Percentiles rank a stretch among this genome's conserved stretches.
Evolutionary conservation across 345 rosid genomes (phyloP).

Genomic region (Eucalyptus pumila): DNA sequence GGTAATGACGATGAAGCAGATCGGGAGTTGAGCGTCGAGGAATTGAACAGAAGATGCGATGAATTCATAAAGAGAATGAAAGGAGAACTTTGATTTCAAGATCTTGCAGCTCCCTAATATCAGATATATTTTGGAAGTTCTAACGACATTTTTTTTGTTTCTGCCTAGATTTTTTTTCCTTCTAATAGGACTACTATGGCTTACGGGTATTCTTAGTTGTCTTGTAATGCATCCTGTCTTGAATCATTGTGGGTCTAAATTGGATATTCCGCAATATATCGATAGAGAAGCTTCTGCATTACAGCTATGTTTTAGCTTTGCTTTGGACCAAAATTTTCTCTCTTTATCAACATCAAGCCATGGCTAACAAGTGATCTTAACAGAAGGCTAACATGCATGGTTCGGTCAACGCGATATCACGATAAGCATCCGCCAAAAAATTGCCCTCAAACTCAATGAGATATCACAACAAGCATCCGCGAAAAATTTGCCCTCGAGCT

Average conservation of each 20-base stretch:
- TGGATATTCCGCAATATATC: background rate
- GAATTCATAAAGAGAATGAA: slow-evolving; percentile 59
- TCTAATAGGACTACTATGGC: background rate
- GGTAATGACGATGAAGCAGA: slow-evolving; percentile 1
- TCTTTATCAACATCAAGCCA: background rate
- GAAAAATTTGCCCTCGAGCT: background rate
- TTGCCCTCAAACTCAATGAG: background rate
- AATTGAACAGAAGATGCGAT: slow-evolving; percentile 58
- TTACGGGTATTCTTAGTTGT: background rate
- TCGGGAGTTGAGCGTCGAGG: slow-evolving; percentile 30
- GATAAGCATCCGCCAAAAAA: background rate
- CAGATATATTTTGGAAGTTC: background rate
- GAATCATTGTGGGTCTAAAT: background rate
- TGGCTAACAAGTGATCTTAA: background rate
- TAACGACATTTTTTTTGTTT: background rate
- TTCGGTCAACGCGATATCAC: background rate
- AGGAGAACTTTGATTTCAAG: background rate
- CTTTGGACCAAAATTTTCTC: background rate
- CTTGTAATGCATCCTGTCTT: background rate
- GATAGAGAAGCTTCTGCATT: background rate
- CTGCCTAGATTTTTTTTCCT: background rate
- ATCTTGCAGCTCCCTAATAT: background rate
- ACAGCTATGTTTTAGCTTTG: background rate
- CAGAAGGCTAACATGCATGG: background rate
- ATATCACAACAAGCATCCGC: background rate